Evolutionary conservation across 306 rosid genomes (phyloP).

Genomic region (Quercus wislizeni): DNA sequence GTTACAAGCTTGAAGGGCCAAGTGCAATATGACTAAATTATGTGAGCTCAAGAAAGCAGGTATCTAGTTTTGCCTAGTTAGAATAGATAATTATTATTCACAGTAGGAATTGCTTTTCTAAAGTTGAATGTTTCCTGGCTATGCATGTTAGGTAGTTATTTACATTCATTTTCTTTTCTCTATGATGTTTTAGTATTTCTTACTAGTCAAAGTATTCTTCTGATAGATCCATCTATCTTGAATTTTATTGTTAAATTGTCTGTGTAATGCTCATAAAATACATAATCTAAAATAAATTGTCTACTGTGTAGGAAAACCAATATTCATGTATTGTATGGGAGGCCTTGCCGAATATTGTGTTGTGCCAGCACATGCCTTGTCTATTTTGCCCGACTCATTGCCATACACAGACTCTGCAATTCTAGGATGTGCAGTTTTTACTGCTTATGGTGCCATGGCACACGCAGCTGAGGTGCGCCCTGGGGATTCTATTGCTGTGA

Average conservation of each 20-base stretch:
- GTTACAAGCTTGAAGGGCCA: too few species aligned
- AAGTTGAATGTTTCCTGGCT: too few species aligned
- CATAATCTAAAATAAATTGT: slow-evolving; percentile 12
- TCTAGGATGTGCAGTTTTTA: slow-evolving; percentile 96
- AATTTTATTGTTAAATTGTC: neutral
- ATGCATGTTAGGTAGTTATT: neutral
- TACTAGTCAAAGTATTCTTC: neutral
- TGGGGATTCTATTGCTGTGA: slow-evolving; percentile 91
- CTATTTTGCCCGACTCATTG: slow-evolving; percentile 65
- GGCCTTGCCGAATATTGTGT: slow-evolving; percentile 98
- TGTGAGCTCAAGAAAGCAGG: too few species aligned
- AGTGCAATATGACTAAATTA: too few species aligned
- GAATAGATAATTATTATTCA: too few species aligned
- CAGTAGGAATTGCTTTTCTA: too few species aligned
- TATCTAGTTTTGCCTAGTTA: too few species aligned
- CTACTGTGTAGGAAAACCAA: slow-evolving; percentile 69
- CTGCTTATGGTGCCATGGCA: slow-evolving; percentile 99
- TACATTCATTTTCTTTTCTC: neutral
- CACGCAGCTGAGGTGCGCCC: slow-evolving; percentile 92
- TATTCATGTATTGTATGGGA: slow-evolving; percentile 91
- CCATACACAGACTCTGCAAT: slow-evolving; percentile 87
- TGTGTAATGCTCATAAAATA: neutral
- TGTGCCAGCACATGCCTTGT: slow-evolving; percentile 82
- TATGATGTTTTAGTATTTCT: slow-evolving; percentile 14
- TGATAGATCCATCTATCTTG: neutral